Evolutionary conservation across 192 early-diverging fungal genomes (phyloP).

Genomic region (Geranomyces variabilis): DNA sequence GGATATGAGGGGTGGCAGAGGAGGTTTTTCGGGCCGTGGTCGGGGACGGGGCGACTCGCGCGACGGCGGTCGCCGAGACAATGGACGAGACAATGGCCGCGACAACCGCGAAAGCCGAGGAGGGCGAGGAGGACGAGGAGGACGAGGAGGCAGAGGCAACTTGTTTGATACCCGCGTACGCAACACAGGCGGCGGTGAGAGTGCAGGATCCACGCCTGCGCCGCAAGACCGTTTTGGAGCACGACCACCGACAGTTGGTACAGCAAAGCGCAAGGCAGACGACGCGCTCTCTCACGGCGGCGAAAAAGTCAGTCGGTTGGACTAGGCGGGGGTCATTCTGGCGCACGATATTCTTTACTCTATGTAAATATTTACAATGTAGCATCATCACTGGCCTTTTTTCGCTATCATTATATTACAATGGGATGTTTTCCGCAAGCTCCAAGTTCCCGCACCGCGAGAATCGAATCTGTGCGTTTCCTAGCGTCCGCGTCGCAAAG

Average conservation of each 20-base stretch:
- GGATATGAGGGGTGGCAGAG: neutral
- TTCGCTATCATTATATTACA: conserved; percentile 7
- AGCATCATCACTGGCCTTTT: too few species aligned
- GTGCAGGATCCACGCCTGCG: neutral
- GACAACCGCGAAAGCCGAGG: neutral
- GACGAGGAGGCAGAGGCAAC: neutral
- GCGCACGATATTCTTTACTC: too few species aligned
- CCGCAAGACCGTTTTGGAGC: neutral
- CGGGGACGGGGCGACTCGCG: neutral
- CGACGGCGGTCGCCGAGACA: neutral
- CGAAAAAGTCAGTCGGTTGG: neutral
- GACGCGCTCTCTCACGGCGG: neutral
- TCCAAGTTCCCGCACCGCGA: conserved; percentile 42
- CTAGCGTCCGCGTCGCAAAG: conserved; percentile 70
- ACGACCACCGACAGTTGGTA: neutral
- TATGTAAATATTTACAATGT: too few species aligned
- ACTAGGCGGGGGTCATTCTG: neutral
- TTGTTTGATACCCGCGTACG: neutral
- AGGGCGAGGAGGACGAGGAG: neutral
- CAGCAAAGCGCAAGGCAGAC: neutral
- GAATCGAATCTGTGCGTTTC: conserved; percentile 60
- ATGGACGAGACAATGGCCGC: neutral
- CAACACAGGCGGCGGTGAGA: neutral
- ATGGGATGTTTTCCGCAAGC: conserved; percentile 45
- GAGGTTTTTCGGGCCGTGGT: neutral